Evolutionary conservation across 805 yeast genomes (phyloP).

Genomic region (Candida piceae): DNA sequence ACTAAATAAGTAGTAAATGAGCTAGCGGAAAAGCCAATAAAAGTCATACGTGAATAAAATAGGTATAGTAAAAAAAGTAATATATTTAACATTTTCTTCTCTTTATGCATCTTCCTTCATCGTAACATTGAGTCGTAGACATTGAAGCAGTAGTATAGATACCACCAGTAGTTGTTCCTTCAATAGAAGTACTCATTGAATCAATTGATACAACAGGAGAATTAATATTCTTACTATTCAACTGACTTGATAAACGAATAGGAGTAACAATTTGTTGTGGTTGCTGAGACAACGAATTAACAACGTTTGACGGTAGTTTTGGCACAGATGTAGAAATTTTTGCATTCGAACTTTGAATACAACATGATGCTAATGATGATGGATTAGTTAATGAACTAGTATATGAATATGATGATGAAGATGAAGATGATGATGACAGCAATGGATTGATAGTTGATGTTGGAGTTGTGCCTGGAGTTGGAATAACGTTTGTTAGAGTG

Average conservation of each 20-base stretch:
- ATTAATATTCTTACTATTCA: not conserved
- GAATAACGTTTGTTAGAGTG: too few species aligned
- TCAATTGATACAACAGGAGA: not conserved
- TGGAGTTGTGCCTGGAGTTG: conserved; percentile 32
- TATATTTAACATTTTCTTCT: conserved; percentile 12
- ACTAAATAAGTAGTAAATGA: too few species aligned
- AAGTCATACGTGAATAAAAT: too few species aligned
- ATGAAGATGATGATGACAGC: conserved; percentile 3
- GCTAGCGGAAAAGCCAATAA: not conserved
- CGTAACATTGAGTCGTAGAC: conserved; percentile 3
- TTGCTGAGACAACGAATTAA: too few species aligned
- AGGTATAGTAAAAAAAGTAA: too few species aligned
- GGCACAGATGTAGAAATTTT: too few species aligned
- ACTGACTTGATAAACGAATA: conserved; percentile 7
- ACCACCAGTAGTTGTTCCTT: not conserved
- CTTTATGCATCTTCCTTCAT: conserved; percentile 9
- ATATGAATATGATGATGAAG: not conserved
- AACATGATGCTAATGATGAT: not conserved
- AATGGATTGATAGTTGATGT: too few species aligned
- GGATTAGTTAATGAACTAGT: not conserved
- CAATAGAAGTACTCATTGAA: not conserved
- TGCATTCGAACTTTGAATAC: too few species aligned
- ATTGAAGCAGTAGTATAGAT: not conserved
- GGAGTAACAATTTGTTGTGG: conserved; percentile 21
- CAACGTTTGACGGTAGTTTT: too few species aligned